A percentile compares a stretch with the other conserved stretches of the same genome.
These are phyloP conservation scores for Capsicum chinense DNA, from an alignment of 257 asterid genomes.

Conservation along the genomic window DNA sequence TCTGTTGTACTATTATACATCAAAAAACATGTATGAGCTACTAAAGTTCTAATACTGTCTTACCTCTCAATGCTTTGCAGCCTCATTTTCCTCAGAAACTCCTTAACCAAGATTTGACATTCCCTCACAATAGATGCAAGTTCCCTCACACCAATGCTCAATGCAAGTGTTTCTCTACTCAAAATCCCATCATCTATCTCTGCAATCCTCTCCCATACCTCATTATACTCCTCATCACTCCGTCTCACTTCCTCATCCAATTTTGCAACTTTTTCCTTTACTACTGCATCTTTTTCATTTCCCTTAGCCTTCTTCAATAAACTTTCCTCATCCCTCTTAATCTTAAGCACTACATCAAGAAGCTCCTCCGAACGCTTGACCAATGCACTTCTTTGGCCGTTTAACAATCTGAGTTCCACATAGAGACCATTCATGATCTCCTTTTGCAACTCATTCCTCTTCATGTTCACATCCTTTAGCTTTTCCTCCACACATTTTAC, in stretches of 20 bases:
- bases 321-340: conserved; percentile 53
- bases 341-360: conserved; percentile 39
- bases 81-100: conserved; percentile 58
- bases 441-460: conserved; percentile 57
- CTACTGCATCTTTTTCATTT: conserved; percentile 37
- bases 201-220: conserved; percentile 61
- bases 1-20: not conserved
- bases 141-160: conserved; percentile 89
- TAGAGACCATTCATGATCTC: conserved; percentile 67
- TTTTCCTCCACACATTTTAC: conserved; percentile 46
- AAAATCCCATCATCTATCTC: conserved; percentile 75
- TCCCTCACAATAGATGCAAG: conserved; percentile 80
- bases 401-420: conserved; percentile 58
- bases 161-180: conserved; percentile 67
- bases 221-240: conserved; percentile 58
- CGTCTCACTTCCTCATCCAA: conserved; percentile 54
- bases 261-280: conserved; percentile 42
- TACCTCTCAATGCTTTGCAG: conserved; percentile 50
- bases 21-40: not conserved
- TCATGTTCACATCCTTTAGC: conserved; percentile 60
- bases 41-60: conserved; percentile 30
- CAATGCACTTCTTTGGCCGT: conserved; percentile 47
- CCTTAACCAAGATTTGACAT: conserved; percentile 68
- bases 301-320: conserved; percentile 51
- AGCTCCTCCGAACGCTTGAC: conserved; percentile 46